phyloP scores from a whole-genome alignment of 2,329 filamentous ascomycete species.

The Aspergillus sergii region DNA sequence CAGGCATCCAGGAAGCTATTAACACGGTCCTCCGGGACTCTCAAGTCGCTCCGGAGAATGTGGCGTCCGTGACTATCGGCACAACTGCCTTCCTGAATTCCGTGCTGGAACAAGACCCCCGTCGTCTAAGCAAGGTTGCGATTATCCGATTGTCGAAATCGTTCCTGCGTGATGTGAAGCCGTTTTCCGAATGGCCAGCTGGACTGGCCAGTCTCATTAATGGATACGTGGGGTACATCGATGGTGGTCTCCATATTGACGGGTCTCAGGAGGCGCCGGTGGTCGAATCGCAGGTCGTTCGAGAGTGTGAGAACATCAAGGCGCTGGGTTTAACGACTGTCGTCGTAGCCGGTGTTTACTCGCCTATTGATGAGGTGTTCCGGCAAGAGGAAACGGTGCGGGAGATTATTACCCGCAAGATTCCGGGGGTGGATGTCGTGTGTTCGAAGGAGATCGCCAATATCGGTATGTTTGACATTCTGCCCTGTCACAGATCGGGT shows the following conservation, averaged over 20 bases:
- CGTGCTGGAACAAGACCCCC: constrained; percentile 34
- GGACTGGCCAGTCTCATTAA: neutral
- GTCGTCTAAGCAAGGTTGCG: neutral
- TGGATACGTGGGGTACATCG: neutral
- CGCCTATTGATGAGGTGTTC: neutral
- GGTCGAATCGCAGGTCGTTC: neutral
- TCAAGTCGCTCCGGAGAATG: constrained; percentile 28
- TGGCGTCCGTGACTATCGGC: constrained; percentile 53
- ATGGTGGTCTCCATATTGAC: neutral
- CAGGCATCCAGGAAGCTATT: constrained; percentile 37
- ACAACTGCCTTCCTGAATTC: constrained; percentile 59
- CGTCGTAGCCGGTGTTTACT: neutral
- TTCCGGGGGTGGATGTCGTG: neutral
- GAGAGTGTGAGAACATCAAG: neutral
- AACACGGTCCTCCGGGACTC: constrained; percentile 10
- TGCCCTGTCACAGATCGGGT: constrained; percentile 44
- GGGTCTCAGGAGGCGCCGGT: neutral
- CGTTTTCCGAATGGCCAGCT: neutral
- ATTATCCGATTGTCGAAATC: neutral
- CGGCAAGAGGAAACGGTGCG: neutral
- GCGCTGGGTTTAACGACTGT: neutral
- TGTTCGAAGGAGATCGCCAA: neutral
- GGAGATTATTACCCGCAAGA: neutral
- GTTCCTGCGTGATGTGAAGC: neutral
- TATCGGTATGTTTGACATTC: neutral